Evolutionary conservation across 1,284 basidiomycete genomes (phyloP), one percentile per base, ranked within the genome.

Genomic region (Neonothopanus nambi): DNA sequence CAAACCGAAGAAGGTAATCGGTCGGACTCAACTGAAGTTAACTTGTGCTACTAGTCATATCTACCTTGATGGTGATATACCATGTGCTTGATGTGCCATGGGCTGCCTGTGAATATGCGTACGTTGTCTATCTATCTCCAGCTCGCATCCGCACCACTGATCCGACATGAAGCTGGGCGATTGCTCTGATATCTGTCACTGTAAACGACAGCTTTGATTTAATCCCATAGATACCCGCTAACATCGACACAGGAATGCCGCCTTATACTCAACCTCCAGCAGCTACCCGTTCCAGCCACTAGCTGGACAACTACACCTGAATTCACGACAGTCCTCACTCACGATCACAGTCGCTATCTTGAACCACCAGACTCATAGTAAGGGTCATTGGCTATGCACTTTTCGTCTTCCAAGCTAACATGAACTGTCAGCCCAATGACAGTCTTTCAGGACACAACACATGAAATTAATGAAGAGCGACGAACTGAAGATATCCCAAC

Each of bases 191-290:
- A 13, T 64, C 67, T 7, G 53, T 58, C 23, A 56, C 61, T 12
- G 67, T 68, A 51, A 53, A 62, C 30, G 13, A 36, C 26, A 17
- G n/a, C 46, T 23, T 28, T 38, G 8, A 13, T 15, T 11, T 4
- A 7, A 15, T 28, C n/a, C 30, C 13, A 23, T 28, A 33, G 37
- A 23, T 7, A 43, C 17, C 33, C 15, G 39, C 30, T 23, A 11
- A 28, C 24, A 5, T 28, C 20, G 18, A 13, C 46, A 33, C 54
- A 68, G 65, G 64, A 66, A 44, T 67, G 65, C 52, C 60, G 68
- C 12, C 52, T 68, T 28, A 68, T 68, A 33, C 55, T 66, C 48
- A 70, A 70, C 54, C 58, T 68, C 57, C 62, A 67, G 44, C 56
- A 54, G 5, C 54, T 62, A 18, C 56, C 64, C 9, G 26, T 35